Evolutionary conservation across 1,139 yeast genomes (phyloP), one percentile per base, ranked within the genome.

Genomic region (Yamadazyma conglobata): DNA sequence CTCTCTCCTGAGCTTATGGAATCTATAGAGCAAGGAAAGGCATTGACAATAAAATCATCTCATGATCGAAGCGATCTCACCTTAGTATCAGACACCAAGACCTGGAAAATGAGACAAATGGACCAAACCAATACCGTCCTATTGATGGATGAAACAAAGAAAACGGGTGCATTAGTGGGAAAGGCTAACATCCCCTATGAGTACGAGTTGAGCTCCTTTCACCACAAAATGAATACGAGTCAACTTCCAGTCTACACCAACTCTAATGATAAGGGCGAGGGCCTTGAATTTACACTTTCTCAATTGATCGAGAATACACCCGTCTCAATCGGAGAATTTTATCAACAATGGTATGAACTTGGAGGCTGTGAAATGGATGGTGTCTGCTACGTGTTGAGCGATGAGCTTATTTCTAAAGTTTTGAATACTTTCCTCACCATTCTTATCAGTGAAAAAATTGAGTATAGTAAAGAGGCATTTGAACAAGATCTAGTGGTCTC

Each of bases 121-220:
- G 85, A 86, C 51, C 96, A 89, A 54, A 84, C 96, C 7, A 88
- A 89, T 52, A 73, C 93, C 1, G 79, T 84, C 9, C 54, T 87
- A 44, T 44, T 88, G 19, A 56, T 77, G 52, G 58, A 64, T 19
- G 56, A 62, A 29, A 39, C 50, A 46, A 43, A 44, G 6, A n/a
- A 18, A 7, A 24, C 11, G 8, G 38, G 24, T 6, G n/a, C 28
- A 16, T 47, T 65, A 10, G 46, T 69, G 20, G 78, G 76, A 2
- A 64, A 60, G 37, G 51, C 71, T 2, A 58, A 50, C 38, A 58
- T 68, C 22, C 48, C 64, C 4, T 75, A 65, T 37, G 81, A 77
- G 35, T 65, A 75, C 48, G 79, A 82, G 56, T 54, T 72, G 31
- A n/a, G n/a, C n/a, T n/a, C n/a, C n/a, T n/a, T n/a, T n/a, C n/a